These are phyloP conservation scores for Colletotrichum lini DNA, from an alignment of 2,329 filamentous ascomycete species.

Conservation along the genomic window DNA sequence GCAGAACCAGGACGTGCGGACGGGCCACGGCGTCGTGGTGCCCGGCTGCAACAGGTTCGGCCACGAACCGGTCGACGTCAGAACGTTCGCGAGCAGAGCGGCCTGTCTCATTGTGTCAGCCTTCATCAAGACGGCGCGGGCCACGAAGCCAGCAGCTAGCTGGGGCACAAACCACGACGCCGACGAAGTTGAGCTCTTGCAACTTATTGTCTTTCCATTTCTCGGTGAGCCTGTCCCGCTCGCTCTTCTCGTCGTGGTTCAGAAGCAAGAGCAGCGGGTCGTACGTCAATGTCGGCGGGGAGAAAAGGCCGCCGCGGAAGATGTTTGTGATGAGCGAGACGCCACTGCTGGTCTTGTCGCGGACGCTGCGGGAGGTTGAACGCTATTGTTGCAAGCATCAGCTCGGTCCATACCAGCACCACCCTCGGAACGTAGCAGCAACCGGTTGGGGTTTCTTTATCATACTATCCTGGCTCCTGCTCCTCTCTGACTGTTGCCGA, in stretches of 20 bases:
- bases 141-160: too few species aligned
- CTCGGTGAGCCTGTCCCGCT: constrained; percentile 52
- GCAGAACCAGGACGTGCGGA: constrained; percentile 58
- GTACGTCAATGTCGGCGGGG: constrained; percentile 16
- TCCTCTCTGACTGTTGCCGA: not conserved
- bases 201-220: constrained; percentile 57
- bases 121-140: not conserved
- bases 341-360: not conserved
- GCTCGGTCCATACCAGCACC: not conserved
- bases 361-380: not conserved
- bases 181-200: constrained; percentile 58
- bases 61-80: constrained; percentile 61
- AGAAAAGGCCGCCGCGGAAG: constrained; percentile 30
- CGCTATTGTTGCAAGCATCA: not conserved
- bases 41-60: constrained; percentile 56
- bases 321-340: not conserved
- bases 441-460: not conserved
- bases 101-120: not conserved
- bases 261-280: constrained; percentile 16
- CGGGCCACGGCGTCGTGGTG: constrained; percentile 54
- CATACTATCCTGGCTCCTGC: constrained; percentile 1
- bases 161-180: constrained; percentile 49
- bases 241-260: constrained; percentile 13
- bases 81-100: constrained; percentile 35
- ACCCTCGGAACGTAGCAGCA: not conserved